Percentiles rank a stretch among this genome's conserved stretches.
These are phyloP conservation scores for Capsicum baccatum DNA, from an alignment of 257 asterid species.

Conservation along the genomic window DNA sequence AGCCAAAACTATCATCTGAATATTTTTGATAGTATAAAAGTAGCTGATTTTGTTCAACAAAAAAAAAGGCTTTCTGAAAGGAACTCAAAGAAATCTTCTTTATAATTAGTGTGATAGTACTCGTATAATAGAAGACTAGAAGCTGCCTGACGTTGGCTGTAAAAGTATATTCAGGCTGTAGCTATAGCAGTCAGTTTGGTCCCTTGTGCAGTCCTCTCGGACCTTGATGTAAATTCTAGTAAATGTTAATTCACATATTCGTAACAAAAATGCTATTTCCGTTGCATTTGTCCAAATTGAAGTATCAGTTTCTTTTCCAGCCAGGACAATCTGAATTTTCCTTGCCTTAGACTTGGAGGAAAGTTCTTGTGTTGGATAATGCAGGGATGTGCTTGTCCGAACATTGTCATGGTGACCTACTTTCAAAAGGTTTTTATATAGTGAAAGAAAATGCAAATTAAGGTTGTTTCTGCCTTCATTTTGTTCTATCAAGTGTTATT, in stretches of 20 bases:
- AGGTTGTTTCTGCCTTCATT: neutral
- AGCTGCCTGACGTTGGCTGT: neutral
- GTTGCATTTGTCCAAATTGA: neutral
- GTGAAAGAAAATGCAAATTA: neutral
- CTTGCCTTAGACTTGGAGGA: constrained; percentile 3
- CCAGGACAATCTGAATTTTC: neutral
- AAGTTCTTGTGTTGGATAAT: neutral
- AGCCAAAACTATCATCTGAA: neutral
- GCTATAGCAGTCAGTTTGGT: neutral
- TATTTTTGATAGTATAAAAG: neutral
- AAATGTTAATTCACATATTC: neutral
- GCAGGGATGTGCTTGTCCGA: neutral
- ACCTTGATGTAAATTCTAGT: neutral
- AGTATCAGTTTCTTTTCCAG: neutral
- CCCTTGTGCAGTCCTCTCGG: neutral
- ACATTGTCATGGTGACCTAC: neutral
- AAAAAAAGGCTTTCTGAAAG: neutral
- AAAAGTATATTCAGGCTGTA: neutral
- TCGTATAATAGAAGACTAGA: neutral
- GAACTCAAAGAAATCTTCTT: neutral
- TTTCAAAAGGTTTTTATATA: neutral
- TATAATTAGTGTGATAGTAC: neutral
- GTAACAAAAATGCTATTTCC: neutral
- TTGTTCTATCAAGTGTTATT: neutral
- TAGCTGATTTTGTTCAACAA: constrained; percentile 1